Evolutionary conservation across 805 yeast species (phyloP).

Genomic region (Isabelozyma heimii): DNA sequence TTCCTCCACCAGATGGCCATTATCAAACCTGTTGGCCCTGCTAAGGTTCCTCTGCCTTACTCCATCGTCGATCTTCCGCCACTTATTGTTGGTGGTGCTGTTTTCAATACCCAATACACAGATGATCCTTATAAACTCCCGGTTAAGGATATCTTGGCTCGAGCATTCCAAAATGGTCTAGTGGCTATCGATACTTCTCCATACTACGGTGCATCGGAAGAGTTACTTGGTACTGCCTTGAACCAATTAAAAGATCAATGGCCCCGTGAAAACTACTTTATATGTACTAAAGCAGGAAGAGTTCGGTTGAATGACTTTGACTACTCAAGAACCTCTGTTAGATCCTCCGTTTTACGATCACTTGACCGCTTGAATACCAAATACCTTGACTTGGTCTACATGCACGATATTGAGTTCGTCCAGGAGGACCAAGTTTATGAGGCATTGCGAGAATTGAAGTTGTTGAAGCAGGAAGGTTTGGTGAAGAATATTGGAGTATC

Average conservation of each 20-base stretch:
- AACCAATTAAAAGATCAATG: conserved; percentile 18
- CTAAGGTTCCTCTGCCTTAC: conserved; percentile 15
- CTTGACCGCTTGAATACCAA: conserved; percentile 60
- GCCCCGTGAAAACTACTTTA: conserved; percentile 61
- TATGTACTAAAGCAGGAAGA: conserved; percentile 88
- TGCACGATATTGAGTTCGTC: conserved; percentile 89
- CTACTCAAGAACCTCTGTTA: conserved; percentile 60
- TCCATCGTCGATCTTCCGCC: conserved; percentile 45
- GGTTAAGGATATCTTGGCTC: conserved; percentile 50
- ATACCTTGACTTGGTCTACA: conserved; percentile 77
- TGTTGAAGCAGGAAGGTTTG: conserved; percentile 61
- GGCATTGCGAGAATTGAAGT: conserved; percentile 61
- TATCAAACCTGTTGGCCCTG: conserved; percentile 15
- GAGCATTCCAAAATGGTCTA: conserved; percentile 66
- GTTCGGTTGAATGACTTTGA: conserved; percentile 67
- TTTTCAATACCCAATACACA: conserved; percentile 77
- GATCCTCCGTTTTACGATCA: conserved; percentile 64
- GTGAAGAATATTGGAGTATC: conserved; percentile 71
- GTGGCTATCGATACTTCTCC: conserved; percentile 89
- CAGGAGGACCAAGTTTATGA: conserved; percentile 49
- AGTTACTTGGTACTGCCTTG: conserved; percentile 67
- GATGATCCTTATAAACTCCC: conserved; percentile 63
- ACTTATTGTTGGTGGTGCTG: conserved; percentile 83
- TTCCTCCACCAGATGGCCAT: not conserved
- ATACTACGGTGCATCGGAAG: conserved; percentile 87